Evolutionary conservation across 2,329 filamentous ascomycete genomes (phyloP), one percentile per base, ranked within the genome.

Genomic region (Monosporascus ibericus): DNA sequence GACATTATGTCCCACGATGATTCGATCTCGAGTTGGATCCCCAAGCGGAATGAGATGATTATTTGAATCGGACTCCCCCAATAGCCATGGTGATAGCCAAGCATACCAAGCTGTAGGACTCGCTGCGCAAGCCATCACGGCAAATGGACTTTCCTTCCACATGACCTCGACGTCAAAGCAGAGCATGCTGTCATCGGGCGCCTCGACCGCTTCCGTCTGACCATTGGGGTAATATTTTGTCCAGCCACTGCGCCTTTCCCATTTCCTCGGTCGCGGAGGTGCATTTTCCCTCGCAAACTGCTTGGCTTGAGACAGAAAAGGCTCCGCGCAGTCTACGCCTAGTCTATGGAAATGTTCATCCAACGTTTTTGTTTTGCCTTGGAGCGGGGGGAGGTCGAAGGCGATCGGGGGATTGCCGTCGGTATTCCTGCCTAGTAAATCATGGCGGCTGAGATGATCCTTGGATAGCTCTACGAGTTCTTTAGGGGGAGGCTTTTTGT

Each of bases 121-220:
- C 18, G 86, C 88, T 15, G 95, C 94, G 67, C 92, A 97, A 22
- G 95, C 94, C 90, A 99, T 97, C 52, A 96, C 90, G 0, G 95
- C 91, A 69, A 90, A 99, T 0, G 88, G 86, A 59, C 86, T 92
- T 65, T 94, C 84, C 67, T 95, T 95, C 81, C 87, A 99, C 86
- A 99, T 86, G 47, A 96, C 92, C 70, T 99, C 94, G 1, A 92
- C 95, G 70, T 99, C 94, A 62, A 99, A 99, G 38, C 88, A 92
- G 51, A 97, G 75, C 78, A 92, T 86, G 3, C 81, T 73, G 65
- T 94, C 92, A 55, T 92, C 78, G 0, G 95, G 94, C 9, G 84
- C 82, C 55, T 87, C 84, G 5, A 96, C 82, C 3, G 77, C 68
- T 66, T 94, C 88, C 17, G 78, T 79, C 14, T 74, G 77, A 22